phyloP scores from a whole-genome alignment of 192 early-diverging fungal genomes.

The Linnemannia zychae region DNA sequence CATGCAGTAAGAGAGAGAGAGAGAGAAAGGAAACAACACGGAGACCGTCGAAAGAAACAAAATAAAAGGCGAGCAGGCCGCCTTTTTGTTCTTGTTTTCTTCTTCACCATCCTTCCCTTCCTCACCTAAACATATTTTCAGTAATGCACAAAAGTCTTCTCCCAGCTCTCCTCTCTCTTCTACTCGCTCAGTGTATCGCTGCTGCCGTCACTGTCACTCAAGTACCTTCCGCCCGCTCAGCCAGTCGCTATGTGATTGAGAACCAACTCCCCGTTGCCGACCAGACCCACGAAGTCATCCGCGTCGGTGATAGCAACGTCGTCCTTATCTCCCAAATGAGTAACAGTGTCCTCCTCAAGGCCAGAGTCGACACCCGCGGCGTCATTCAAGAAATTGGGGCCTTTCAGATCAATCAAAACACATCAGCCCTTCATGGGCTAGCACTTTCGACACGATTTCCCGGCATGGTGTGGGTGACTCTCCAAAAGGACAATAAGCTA shows the following conservation, averaged over 20 bases:
- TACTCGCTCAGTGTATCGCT: not conserved
- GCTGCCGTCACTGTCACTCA: conserved; percentile 8
- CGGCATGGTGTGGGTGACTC: conserved; percentile 31
- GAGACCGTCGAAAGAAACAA: too few relatives aligned
- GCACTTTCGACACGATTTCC: conserved; percentile 10
- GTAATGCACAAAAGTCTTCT: not conserved
- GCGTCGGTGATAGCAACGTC: not conserved
- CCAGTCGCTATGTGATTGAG: conserved; percentile 23
- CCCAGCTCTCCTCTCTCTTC: conserved; percentile 6
- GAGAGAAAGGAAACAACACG: too few relatives aligned
- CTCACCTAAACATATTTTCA: too few relatives aligned
- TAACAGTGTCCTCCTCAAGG: conserved; percentile 40
- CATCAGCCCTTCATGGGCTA: conserved; percentile 29
- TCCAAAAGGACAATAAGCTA: conserved; percentile 25
- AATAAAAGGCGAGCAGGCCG: too few relatives aligned
- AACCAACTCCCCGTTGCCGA: conserved; percentile 24
- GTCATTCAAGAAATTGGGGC: not conserved
- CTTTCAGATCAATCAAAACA: conserved; percentile 6
- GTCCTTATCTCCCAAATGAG: conserved; percentile 40
- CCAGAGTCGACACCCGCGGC: conserved; percentile 16
- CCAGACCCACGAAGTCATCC: conserved; percentile 38
- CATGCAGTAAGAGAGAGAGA: too few relatives aligned
- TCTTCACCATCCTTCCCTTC: too few relatives aligned
- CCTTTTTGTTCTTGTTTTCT: too few relatives aligned
- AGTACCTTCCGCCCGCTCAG: not conserved